Evolutionary conservation across 164 flowering plant genomes (phyloP).

Genomic region (Cinnamomum micranthum): DNA sequence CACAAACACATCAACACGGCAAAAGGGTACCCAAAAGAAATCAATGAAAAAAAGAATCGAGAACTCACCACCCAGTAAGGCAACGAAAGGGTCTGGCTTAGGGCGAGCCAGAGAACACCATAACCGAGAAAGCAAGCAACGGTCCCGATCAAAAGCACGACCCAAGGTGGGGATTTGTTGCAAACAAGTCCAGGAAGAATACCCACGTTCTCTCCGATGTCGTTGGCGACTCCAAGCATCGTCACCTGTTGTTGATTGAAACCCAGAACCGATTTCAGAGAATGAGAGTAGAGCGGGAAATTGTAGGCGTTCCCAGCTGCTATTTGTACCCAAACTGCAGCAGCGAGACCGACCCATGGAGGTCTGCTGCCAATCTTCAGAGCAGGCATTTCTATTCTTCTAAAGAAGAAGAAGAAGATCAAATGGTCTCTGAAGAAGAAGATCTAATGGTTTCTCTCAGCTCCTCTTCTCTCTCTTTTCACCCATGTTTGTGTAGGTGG

Average conservation of each 20-base stretch:
- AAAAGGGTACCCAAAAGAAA: neutral
- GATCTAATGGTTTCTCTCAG: neutral
- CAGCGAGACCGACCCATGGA: slow-evolving; percentile 85
- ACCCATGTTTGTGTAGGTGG: neutral
- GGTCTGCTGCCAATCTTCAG: slow-evolving; percentile 71
- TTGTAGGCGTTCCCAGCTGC: slow-evolving; percentile 62
- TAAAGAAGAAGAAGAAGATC: neutral
- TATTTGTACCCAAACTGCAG: slow-evolving; percentile 70
- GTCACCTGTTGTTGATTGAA: slow-evolving; percentile 71
- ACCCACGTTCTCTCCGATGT: slow-evolving; percentile 76
- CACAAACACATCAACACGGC: neutral
- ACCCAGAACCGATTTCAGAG: slow-evolving; percentile 72
- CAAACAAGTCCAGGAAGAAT: slow-evolving; percentile 64
- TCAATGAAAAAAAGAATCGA: neutral
- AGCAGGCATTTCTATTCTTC: slow-evolving; percentile 4
- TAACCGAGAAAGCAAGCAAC: slow-evolving; percentile 59
- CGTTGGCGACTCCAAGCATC: slow-evolving; percentile 79
- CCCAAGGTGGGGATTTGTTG: slow-evolving; percentile 79
- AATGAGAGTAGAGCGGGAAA: slow-evolving; percentile 71
- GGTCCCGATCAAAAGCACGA: slow-evolving; percentile 48
- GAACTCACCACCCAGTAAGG: slow-evolving; percentile 69
- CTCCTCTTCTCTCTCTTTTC: neutral
- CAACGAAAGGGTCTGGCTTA: slow-evolving; percentile 49
- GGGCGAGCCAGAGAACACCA: slow-evolving; percentile 73
- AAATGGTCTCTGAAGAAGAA: neutral